A percentile compares a stretch with the other conserved stretches of the same genome.
Evolutionary conservation across 805 yeast species (phyloP).

Genomic region (Cyberlindnera mycetangii): DNA sequence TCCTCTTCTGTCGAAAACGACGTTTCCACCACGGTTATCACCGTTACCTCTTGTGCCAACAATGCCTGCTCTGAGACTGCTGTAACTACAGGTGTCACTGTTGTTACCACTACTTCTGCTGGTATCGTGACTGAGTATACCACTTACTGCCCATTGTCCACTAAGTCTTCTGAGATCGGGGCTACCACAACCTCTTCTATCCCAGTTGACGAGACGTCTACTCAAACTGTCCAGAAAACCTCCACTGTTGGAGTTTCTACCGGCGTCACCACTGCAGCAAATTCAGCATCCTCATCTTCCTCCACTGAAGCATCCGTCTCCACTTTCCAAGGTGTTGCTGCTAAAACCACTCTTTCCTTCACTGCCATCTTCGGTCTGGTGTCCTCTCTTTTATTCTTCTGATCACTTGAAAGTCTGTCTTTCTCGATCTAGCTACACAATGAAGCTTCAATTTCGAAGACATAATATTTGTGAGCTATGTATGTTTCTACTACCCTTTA

Average conservation of each 20-base stretch:
- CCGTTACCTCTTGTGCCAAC: slow-evolving; percentile 29
- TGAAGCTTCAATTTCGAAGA: no score
- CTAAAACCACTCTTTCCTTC: background rate
- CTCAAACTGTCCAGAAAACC: background rate
- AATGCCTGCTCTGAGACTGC: slow-evolving; percentile 22
- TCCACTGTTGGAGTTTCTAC: slow-evolving; percentile 1
- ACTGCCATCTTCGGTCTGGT: slow-evolving; percentile 1
- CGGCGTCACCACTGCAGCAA: background rate
- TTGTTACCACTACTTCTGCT: slow-evolving; percentile 1
- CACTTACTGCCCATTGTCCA: slow-evolving; percentile 19
- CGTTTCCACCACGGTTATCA: slow-evolving; percentile 7
- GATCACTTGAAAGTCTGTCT: no score
- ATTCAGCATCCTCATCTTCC: background rate
- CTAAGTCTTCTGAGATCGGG: background rate
- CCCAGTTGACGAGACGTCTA: background rate
- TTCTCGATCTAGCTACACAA: no score
- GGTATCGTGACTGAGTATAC: slow-evolving; percentile 32
- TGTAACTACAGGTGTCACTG: slow-evolving; percentile 22
- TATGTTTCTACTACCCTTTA: no score
- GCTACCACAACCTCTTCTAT: background rate
- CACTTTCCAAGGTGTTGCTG: slow-evolving; percentile 6
- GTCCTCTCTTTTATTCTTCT: background rate
- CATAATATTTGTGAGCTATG: no score
- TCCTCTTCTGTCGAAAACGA: background rate
- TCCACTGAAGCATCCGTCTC: slow-evolving; percentile 2